Percentiles rank a stretch among this genome's conserved stretches.
Evolutionary conservation across 2,329 filamentous ascomycete genomes (phyloP).

Genomic region (Botrytis elliptica): DNA sequence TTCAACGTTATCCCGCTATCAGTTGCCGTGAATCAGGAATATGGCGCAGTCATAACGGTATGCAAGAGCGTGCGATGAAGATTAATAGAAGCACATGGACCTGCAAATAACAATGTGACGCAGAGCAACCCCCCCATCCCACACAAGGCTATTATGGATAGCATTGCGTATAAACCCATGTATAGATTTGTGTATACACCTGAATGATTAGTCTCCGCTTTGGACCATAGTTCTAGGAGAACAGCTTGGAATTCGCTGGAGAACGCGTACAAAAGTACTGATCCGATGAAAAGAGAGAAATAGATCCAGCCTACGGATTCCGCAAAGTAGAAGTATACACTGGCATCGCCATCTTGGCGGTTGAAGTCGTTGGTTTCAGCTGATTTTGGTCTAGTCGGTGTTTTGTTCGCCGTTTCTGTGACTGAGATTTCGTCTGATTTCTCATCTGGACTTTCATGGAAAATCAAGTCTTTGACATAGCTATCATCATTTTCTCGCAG

Average conservation of each 20-base stretch:
- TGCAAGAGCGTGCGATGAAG: slow-evolving; percentile 50
- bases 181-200: background rate
- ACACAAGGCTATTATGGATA: slow-evolving; percentile 1
- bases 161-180: slow-evolving; percentile 8
- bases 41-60: slow-evolving; percentile 45
- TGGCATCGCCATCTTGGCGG: slow-evolving; percentile 13
- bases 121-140: background rate
- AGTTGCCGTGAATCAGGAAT: slow-evolving; percentile 32
- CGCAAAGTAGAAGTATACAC: slow-evolving; percentile 18
- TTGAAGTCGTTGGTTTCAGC: background rate
- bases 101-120: slow-evolving; percentile 1
- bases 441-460: background rate
- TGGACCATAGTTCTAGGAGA: background rate
- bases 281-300: background rate
- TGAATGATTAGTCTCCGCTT: background rate
- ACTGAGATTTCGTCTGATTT: background rate
- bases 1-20: slow-evolving; percentile 8
- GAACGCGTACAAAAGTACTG: background rate
- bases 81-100: background rate
- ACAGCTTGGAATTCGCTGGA: slow-evolving; percentile 7
- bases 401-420: background rate
- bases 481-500: slow-evolving; percentile 10
- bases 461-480: slow-evolving; percentile 9
- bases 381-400: background rate
- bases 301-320: slow-evolving; percentile 10